These are phyloP conservation scores for Fusarium napiforme DNA, from an alignment of 2,329 filamentous ascomycete species.

Conservation along the genomic window DNA sequence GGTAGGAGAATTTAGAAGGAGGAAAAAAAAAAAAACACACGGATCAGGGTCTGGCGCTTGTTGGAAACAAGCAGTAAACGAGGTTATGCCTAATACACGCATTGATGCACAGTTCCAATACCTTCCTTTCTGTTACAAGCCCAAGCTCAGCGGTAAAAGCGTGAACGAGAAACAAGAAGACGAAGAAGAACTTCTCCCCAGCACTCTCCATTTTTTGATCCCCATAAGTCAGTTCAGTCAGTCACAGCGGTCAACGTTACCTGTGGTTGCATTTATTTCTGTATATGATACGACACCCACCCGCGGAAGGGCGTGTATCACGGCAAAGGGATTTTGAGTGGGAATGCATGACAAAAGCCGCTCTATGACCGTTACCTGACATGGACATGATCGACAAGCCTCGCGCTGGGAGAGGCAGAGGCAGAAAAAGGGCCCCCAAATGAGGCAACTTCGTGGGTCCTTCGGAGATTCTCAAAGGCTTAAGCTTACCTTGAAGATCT, in stretches of 20 bases:
- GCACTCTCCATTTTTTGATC: constrained; percentile 7
- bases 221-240: not conserved
- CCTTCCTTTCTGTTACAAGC: constrained; percentile 10
- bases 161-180: not conserved
- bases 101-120: constrained; percentile 25
- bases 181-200: not conserved
- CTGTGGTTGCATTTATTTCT: not conserved
- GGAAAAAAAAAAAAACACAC: constrained; percentile 11
- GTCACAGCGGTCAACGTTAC: constrained; percentile 7
- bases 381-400: constrained; percentile 25
- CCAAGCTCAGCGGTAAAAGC: constrained; percentile 29
- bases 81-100: constrained; percentile 16
- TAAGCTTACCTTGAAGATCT: constrained; percentile 43
- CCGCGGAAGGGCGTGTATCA: constrained; percentile 26
- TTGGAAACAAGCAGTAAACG: constrained; percentile 7
- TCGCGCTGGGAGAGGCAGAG: constrained; percentile 5
- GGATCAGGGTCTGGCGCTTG: constrained; percentile 26
- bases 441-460: constrained; percentile 9
- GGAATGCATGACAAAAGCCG: constrained; percentile 27
- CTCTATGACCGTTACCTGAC: constrained; percentile 24
- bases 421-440: not conserved
- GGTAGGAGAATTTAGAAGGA: not conserved
- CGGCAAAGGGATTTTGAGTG: constrained; percentile 17
- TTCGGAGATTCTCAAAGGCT: constrained; percentile 37
- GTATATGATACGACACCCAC: constrained; percentile 6